Evolutionary conservation across 2,329 filamentous ascomycete genomes (phyloP).

Genomic region (Grosmannia huntii): DNA sequence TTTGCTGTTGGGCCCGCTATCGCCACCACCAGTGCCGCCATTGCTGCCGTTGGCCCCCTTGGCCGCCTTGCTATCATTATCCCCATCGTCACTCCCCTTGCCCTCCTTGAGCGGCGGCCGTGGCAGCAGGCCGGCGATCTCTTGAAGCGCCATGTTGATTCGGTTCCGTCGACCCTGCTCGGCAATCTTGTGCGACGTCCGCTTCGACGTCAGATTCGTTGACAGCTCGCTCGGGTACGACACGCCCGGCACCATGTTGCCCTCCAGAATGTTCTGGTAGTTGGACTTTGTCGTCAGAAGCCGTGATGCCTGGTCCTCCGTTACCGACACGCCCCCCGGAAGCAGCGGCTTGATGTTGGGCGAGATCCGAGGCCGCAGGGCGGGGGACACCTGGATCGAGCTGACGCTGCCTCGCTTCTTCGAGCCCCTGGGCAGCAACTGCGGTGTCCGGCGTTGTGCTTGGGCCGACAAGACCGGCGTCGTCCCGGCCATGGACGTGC

Average conservation of each 20-base stretch:
- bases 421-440: slow-evolving; percentile 37
- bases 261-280: slow-evolving; percentile 93
- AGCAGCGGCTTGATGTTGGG: slow-evolving; percentile 88
- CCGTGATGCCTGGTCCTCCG: slow-evolving; percentile 51
- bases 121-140: slow-evolving; percentile 82
- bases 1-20: slow-evolving; percentile 61
- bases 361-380: slow-evolving; percentile 77
- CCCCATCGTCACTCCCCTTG: slow-evolving; percentile 9
- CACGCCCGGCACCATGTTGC: slow-evolving; percentile 78
- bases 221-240: slow-evolving; percentile 84
- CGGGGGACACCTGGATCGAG: slow-evolving; percentile 72
- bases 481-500: not conserved
- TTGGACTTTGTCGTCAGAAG: slow-evolving; percentile 91
- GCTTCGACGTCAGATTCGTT: slow-evolving; percentile 88
- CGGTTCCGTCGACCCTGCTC: slow-evolving; percentile 91
- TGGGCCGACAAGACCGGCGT: slow-evolving; percentile 18
- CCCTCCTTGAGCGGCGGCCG: slow-evolving; percentile 17
- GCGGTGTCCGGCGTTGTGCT: slow-evolving; percentile 35
- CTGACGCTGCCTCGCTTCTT: slow-evolving; percentile 61
- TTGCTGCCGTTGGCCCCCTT: slow-evolving; percentile 54
- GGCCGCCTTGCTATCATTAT: slow-evolving; percentile 9
- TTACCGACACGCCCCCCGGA: slow-evolving; percentile 40
- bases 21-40: slow-evolving; percentile 15
- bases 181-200: slow-evolving; percentile 94
- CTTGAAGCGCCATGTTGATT: slow-evolving; percentile 85